Percentiles rank a stretch among this genome's conserved stretches.
Conservation (phyloP, 306 rosid species). For the Oemleria cerasiformis region DNA sequence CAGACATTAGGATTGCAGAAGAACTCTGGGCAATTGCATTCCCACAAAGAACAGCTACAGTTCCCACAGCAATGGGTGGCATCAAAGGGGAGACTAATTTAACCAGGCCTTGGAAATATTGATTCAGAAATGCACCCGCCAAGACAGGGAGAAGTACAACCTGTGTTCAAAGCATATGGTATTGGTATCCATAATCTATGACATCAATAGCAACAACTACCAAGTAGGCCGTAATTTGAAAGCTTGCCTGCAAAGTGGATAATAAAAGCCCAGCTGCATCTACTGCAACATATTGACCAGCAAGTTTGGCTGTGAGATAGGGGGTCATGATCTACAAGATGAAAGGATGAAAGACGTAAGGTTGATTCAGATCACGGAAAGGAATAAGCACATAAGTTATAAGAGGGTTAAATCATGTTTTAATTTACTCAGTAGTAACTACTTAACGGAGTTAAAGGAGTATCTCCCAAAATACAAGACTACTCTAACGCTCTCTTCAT, state of each 20-base stretch:
- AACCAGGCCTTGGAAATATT: conserved; percentile 68
- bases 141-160: conserved; percentile 83
- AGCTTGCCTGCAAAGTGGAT: conserved; percentile 66
- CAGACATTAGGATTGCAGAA: conserved; percentile 69
- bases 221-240: conserved; percentile 9
- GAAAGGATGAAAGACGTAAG: neutral
- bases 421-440: neutral
- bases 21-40: conserved; percentile 70
- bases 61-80: conserved; percentile 83
- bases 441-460: neutral
- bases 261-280: conserved; percentile 65
- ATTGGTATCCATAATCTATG: neutral
- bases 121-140: conserved; percentile 79
- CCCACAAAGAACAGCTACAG: conserved; percentile 79
- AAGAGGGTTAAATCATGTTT: too few species aligned
- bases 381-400: neutral
- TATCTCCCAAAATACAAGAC: neutral
- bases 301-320: conserved; percentile 76
- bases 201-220: neutral
- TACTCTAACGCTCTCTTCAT: neutral
- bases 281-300: conserved; percentile 80
- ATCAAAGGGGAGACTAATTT: conserved; percentile 62
- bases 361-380: neutral
- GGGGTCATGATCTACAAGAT: conserved; percentile 82
- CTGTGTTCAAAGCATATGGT: conserved; percentile 36